Evolutionary conservation across 345 rosid genomes (phyloP), one percentile per base, ranked within the genome.

Genomic region (Eutrema heterophyllum): DNA sequence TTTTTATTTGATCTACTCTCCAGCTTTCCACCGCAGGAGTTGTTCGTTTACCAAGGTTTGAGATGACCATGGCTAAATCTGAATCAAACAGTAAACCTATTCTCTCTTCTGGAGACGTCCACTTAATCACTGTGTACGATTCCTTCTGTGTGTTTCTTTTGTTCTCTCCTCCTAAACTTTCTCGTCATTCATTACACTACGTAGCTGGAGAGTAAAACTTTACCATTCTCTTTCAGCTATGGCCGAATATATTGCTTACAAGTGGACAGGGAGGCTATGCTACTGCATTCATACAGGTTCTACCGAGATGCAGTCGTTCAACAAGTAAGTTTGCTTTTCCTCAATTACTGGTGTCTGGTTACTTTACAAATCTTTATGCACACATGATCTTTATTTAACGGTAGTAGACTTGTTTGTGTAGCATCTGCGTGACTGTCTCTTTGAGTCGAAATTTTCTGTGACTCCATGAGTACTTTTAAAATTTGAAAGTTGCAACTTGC

Each of bases 221-320:
- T 66, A 41, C 46, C 54, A 58, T 52, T 66, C 38, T 51, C 21
- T 71, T 66, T 71, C 98, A 96, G 99, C 64, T 96, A 96, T 81
- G 99, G 97, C 68, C 88, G 99, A 81, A 89, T 96, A 78, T 96
- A 96, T 82, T 96, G 99, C 85, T 83, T 96, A 79, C 98, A 96
- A 84, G 85, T 89, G 82, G 99, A 96, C 81, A 92, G 92, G 83
- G 89, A 90, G 78, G 97, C 98, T 55, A 96, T 96, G 98, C 84
- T 84, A 45, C 91, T 96, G 48, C 90, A 96, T 81, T 85, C 81
- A 3, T 92, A 96, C 82, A 85, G 96, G 77, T 92, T 96, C 81
- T 96, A 92, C 80, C 90, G 95, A 9, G 99, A 96, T 84, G 99
- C 97, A 79, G 90, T 96, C 59, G 80, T 96, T 40, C 97, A 85